Evolutionary conservation across 2,329 filamentous ascomycete genomes (phyloP), one percentile per base, ranked within the genome.

Genomic region (Ophiostoma quercus): DNA sequence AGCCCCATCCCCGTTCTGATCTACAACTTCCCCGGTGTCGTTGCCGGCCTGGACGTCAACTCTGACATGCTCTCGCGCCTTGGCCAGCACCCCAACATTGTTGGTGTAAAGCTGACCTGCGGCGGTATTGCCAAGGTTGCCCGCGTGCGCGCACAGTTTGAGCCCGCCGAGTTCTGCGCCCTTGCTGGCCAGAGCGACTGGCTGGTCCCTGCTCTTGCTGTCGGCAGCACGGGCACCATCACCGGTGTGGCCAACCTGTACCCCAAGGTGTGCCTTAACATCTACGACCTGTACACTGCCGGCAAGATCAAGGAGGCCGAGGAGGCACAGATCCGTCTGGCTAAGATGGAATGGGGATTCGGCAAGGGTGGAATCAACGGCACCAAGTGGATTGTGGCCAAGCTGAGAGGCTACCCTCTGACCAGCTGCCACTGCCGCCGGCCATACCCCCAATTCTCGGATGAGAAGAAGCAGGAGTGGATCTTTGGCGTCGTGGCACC

Each of bases 181-280:
- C 90, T 87, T 74, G 89, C 88, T 0, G 90, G 90, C 0, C 89
- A 92, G 78, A 86, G 85, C 2, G 90, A 92, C 76, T 92, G 90
- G 78, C 78, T 92, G 11, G 80, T 89, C 67, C 85, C 85, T 1
- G 85, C 84, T 0, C 76, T 89, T 60, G 82, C 82, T 1, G 83
- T 84, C 4, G 87, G 87, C 34, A 83, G 82, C 51, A 82, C 82
- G 1, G 87, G 87, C 11, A 83, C 82, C 69, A 85, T 89, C 66
- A 85, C 86, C 0, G 86, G 85, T 1, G 83, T 88, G 63, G 87
- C 83, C 14, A 88, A 89, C 72, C 77, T 89, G 5, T 87, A 84
- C 74, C 86, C 85, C 2, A 82, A 81, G 75, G 72, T 76, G n/a
- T 85, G 82, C 74, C 77, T 86, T 67, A 77, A 80, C 60, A 80